Base-by-base conservation (phyloP, 2,329 filamentous ascomycete species). In the Aspergillus sp. region DNA sequence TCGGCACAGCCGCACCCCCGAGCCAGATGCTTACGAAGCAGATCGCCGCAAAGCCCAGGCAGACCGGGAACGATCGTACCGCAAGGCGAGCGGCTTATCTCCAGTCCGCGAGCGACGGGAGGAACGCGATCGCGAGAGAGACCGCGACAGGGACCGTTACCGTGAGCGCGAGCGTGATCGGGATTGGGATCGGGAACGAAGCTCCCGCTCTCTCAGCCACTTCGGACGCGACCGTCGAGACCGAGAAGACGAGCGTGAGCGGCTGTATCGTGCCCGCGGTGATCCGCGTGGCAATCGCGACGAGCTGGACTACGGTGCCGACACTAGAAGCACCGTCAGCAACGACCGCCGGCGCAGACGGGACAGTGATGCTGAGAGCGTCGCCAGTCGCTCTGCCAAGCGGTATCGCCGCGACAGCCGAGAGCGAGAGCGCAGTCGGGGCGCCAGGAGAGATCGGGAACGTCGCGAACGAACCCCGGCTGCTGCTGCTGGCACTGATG, bases 41-140 rank as follows among this genome's bases (percentile, higher is more conserved):
- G 95, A 99, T 73, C 88, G 95, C 65, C 90, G 92, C 70, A 95
- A 94, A 75, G 94, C 94, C 49, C 93, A 95, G 72, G 92, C 93
- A 59, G 93, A 96, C 73, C 89, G 96, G 52, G 96, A 98, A 78
- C 90, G 93, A 65, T 93, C 96, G 69, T 96, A 96, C 78, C 88
- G 91, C 75, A 96, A 95, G 78, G 87, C 87, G 78, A 90, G 89
- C 65, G 80, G 85, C 68, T 71, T 85, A 64, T 81, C 84, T 67
- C 84, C 84, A 18, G 63, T 71, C n/a, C 73, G 71, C 20, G 76
- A 77, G 39, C 67, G 74, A 52, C 70, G 72, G 7, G 73, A 75
- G 31, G 74, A 76, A n/a, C 73, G 75, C 29, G 72, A 77, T 57
- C 73, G 70, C 45, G 67, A 74, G 31, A 66, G 73, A 36, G 73